Evolutionary conservation across 225 moss, liverwort and hornwort genomes (phyloP).

Genomic region (Takakia lepidozioides): DNA sequence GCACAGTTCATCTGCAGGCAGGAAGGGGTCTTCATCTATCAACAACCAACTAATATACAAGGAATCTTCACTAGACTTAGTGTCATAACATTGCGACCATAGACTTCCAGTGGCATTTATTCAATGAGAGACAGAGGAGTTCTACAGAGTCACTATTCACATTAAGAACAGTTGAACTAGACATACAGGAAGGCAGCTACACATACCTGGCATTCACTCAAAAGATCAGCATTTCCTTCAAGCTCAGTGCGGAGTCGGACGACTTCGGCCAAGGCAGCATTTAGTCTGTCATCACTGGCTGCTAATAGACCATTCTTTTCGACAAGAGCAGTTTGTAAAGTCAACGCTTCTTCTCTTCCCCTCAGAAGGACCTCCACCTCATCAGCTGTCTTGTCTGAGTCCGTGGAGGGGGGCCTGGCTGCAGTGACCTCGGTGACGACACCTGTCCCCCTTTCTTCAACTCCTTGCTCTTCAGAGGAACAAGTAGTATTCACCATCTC

Average conservation of each 20-base stretch:
- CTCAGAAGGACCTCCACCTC: conserved; percentile 12
- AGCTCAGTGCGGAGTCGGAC: conserved; percentile 48
- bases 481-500: conserved; percentile 38
- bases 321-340: conserved; percentile 33
- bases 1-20: conserved; percentile 71
- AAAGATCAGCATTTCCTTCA: conserved; percentile 62
- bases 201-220: conserved; percentile 89
- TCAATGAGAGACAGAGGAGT: not conserved
- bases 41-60: too few relatives aligned
- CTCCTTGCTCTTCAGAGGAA: conserved; percentile 15
- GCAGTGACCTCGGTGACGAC: conserved; percentile 8
- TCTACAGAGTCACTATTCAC: not conserved
- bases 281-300: conserved; percentile 58
- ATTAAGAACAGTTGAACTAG: not conserved
- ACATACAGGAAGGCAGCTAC: not conserved
- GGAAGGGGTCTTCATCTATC: too few relatives aligned
- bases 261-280: conserved; percentile 56
- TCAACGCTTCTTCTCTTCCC: conserved; percentile 38
- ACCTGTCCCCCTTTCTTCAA: conserved; percentile 9
- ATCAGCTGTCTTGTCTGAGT: conserved; percentile 9
- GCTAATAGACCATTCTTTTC: conserved; percentile 53
- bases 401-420: conserved; percentile 12
- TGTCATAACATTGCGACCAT: too few relatives aligned
- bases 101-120: too few relatives aligned
- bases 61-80: too few relatives aligned